Evolutionary conservation across 2,329 filamentous ascomycete genomes (phyloP), one percentile per base, ranked within the genome.

Genomic region (Claviceps paspali): DNA sequence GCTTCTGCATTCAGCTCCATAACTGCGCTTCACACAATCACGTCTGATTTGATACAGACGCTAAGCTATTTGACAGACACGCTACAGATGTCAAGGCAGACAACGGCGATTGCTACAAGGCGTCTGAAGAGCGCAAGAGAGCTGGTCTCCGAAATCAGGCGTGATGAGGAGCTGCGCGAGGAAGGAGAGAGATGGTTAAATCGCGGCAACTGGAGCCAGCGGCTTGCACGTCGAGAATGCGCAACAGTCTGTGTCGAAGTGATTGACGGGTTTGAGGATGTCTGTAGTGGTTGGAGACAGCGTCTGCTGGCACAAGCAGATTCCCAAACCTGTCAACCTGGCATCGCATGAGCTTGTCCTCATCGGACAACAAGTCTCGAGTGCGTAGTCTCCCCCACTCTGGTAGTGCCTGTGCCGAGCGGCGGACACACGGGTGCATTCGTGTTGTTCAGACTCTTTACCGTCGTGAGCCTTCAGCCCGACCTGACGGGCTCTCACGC

Each of bases 21-120:
- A 32, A 68, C 76, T 40, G 69, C 73, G 17, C 67, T 88, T 36
- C 78, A 84, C 52, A 67, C 72, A 6, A 67, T 83, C 44, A 87
- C 82, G 0, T 65, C 73, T 19, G 81, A 86, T 43, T 63, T 88
- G 21, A 73, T 88, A 7, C 73, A 84, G 49, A 83, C 84, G 6
- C 71, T 98, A 33, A 85, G 84, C 48, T 81, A 85, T 46, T 67
- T 98, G 4, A 85, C 83, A 6, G 91, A 98, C 55, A 87, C 84
- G 3, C 67, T 98, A 24, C 88, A 96, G 58, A 94, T 96, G 79
- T 86, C 82, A 23, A 78, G 85, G 10, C 88, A 96, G 58, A 82
- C 83, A 1, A 91, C 84, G 0, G 81, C 77, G 3, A 80, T 81
- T 8, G 91, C 88, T 2, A 78, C 80, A 2, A 69, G 91, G 38